Percentiles rank a stretch among this genome's conserved stretches.
Conservation (phyloP, 2,329 filamentous ascomycete genomes). For the Nemania sp. region DNA sequence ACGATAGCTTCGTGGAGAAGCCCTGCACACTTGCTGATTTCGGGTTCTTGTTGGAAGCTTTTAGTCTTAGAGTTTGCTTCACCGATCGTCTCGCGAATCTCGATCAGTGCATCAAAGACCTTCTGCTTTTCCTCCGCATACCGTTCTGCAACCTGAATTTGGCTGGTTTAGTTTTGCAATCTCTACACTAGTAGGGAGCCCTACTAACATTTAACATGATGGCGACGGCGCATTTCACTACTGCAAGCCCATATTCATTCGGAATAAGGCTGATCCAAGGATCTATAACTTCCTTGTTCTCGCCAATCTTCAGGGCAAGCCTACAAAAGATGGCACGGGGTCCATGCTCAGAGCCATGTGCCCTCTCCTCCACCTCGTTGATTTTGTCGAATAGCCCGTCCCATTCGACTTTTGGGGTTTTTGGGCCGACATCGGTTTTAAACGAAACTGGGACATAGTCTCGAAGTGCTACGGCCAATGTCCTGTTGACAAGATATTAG, state of each 20-base stretch:
- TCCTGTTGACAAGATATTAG: slow-evolving; percentile 7
- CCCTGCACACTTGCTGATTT: slow-evolving; percentile 9
- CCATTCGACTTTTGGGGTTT: slow-evolving; percentile 5
- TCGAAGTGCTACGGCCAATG: slow-evolving; percentile 8
- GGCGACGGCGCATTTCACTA: slow-evolving; percentile 18
- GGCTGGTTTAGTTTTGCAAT: not conserved
- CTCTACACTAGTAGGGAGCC: not conserved
- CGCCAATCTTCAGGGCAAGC: slow-evolving; percentile 4
- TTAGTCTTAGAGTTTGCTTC: slow-evolving; percentile 15
- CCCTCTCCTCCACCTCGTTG: slow-evolving; percentile 12
- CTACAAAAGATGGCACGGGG: slow-evolving; percentile 8
- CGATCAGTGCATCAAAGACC: slow-evolving; percentile 10
- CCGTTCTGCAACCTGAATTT: not conserved
- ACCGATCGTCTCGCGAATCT: slow-evolving; percentile 13
- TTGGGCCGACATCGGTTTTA: slow-evolving; percentile 5
- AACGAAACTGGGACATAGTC: slow-evolving; percentile 7
- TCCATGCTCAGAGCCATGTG: slow-evolving; percentile 8
- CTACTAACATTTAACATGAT: slow-evolving; percentile 9
- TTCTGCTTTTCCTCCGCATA: not conserved
- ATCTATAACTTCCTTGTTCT: slow-evolving; percentile 17
- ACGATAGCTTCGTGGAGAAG: slow-evolving; percentile 13
- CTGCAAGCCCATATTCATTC: slow-evolving; percentile 11
- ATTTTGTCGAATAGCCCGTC: slow-evolving; percentile 12
- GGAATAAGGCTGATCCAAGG: slow-evolving; percentile 11
- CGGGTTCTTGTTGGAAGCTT: slow-evolving; percentile 4